A percentile compares a stretch with the other conserved stretches of the same genome.
Evolutionary conservation across 148 eudicot species (phyloP).

Genomic region (Drosera capensis): DNA sequence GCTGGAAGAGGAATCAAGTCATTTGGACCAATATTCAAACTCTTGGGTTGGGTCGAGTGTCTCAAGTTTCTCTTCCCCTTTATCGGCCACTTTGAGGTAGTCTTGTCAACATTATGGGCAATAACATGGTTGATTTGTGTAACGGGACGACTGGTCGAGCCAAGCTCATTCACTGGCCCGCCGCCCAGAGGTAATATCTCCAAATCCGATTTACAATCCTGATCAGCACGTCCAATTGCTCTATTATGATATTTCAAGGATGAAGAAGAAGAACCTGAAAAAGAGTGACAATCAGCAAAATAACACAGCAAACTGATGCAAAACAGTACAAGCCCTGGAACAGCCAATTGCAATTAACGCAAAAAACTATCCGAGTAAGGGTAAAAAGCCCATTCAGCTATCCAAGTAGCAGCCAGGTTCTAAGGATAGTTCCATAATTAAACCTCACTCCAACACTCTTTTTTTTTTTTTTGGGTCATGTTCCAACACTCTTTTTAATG

Average conservation of each 20-base stretch:
- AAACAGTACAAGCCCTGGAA: no score
- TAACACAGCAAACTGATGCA: neutral
- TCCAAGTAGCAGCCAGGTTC: no score
- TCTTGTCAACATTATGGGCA: slow-evolving; percentile 21
- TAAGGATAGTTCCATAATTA: no score
- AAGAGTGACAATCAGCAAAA: neutral
- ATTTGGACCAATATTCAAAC: slow-evolving; percentile 20
- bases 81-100: slow-evolving; percentile 60
- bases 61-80: slow-evolving; percentile 69
- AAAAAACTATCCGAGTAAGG: no score
- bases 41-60: slow-evolving; percentile 18
- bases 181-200: slow-evolving; percentile 27
- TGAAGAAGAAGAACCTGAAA: neutral
- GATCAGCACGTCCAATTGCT: slow-evolving; percentile 19
- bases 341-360: no score
- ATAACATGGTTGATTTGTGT: slow-evolving; percentile 13
- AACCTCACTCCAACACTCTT: no score
- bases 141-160: slow-evolving; percentile 31
- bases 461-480: no score
- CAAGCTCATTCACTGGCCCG: slow-evolving; percentile 25
- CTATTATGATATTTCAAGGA: slow-evolving; percentile 15
- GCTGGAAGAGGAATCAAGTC: slow-evolving; percentile 11
- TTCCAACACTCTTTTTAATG: no score
- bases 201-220: slow-evolving; percentile 25
- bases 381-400: no score